Evolutionary conservation across 208 protist species (phyloP).

Genomic region (Leishmania braziliensis): DNA sequence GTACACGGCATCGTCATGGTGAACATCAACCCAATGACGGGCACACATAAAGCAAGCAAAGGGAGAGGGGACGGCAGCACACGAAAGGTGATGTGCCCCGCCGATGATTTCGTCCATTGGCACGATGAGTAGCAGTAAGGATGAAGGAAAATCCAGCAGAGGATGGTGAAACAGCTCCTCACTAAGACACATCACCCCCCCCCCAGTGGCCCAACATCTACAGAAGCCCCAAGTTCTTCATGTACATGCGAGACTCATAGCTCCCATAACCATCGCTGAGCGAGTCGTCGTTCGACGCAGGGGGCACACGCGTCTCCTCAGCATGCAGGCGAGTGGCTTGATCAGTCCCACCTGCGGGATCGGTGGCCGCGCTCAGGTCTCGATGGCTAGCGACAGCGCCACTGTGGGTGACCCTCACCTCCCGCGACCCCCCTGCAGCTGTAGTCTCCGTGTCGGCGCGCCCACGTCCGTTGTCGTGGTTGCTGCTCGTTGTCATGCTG

Average conservation of each 20-base stretch:
- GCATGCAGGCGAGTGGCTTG: not conserved
- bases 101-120: not conserved
- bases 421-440: not conserved
- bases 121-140: slow-evolving; percentile 7
- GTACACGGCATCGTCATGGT: slow-evolving; percentile 10
- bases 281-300: slow-evolving; percentile 57
- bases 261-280: slow-evolving; percentile 88
- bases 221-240: slow-evolving; percentile 74
- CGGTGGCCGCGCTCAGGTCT: not conserved
- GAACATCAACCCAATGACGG: not conserved
- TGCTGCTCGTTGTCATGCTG: slow-evolving; percentile 1
- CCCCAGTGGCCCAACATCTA: slow-evolving; percentile 8
- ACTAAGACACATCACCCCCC: not conserved
- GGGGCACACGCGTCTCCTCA: not conserved
- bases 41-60: not conserved
- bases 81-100: not conserved
- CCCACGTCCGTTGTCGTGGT: not conserved
- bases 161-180: not conserved
- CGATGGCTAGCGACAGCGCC: not conserved
- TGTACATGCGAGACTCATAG: slow-evolving; percentile 86
- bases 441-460: not conserved
- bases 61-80: not conserved
- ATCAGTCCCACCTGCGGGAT: slow-evolving; percentile 6
- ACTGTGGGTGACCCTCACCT: not conserved
- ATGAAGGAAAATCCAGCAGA: slow-evolving; percentile 2